A percentile compares a stretch with the other conserved stretches of the same genome.
phyloP scores from a whole-genome alignment of 1,284 basidiomycete species.

The Trametes pubescens region DNA sequence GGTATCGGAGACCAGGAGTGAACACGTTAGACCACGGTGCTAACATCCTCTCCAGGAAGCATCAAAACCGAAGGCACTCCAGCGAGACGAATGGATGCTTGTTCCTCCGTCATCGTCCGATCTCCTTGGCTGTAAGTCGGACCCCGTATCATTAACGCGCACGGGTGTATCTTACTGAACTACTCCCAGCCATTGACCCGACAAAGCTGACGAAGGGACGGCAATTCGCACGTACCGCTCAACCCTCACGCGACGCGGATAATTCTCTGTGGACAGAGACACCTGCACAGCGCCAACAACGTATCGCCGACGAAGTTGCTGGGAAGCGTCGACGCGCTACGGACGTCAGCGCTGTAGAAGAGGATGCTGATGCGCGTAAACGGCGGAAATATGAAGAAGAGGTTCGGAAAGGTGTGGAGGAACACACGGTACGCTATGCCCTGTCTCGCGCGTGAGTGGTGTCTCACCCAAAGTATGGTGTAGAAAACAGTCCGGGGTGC shows the following conservation, averaged over 20 bases:
- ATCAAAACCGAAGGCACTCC: constrained; percentile 72
- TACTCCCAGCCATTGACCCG: constrained; percentile 66
- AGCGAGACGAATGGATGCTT: constrained; percentile 96
- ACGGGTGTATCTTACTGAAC: neutral
- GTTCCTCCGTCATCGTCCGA: constrained; percentile 85
- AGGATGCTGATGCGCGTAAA: constrained; percentile 56
- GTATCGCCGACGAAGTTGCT: constrained; percentile 85
- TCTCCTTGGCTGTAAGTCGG: constrained; percentile 72
- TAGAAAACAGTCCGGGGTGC: constrained; percentile 73
- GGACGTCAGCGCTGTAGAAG: constrained; percentile 50
- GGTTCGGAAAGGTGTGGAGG: constrained; percentile 75
- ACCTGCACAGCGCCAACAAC: constrained; percentile 84
- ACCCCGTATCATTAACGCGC: constrained; percentile 3
- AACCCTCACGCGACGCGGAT: constrained; percentile 55
- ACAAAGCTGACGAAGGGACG: constrained; percentile 72
- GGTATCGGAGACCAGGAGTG: too few relatives aligned
- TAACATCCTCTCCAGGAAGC: constrained; percentile 58
- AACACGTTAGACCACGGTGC: neutral
- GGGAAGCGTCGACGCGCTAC: constrained; percentile 81
- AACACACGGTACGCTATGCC: constrained; percentile 75
- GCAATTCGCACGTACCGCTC: constrained; percentile 76
- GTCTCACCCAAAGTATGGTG: constrained; percentile 7
- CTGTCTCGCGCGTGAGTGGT: neutral
- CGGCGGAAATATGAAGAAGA: constrained; percentile 69
- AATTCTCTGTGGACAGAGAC: constrained; percentile 92